A percentile compares a stretch with the other conserved stretches of the same genome.
Evolutionary conservation across 164 flowering plant species (phyloP).

Genomic region (Dillenia turbinata): DNA sequence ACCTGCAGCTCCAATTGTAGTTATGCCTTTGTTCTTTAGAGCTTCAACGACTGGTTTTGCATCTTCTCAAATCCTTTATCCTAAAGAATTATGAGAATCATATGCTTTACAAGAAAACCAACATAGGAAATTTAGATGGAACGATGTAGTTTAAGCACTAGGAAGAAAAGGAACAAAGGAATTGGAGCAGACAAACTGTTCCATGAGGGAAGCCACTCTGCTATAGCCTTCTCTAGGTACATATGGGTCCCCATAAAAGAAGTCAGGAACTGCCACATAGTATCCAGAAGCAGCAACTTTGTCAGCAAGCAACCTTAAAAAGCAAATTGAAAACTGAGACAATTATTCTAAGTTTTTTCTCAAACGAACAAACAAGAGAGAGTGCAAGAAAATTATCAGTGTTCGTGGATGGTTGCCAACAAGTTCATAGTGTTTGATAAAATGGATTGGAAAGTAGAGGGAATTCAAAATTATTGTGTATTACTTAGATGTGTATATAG

Average conservation of each 20-base stretch:
- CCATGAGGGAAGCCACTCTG: constrained; percentile 24
- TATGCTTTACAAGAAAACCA: neutral
- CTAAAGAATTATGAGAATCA: constrained; percentile 13
- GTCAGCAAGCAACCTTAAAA: constrained; percentile 37
- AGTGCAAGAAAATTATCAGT: too few relatives aligned
- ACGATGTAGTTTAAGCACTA: too few relatives aligned
- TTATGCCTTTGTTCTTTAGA: constrained; percentile 31
- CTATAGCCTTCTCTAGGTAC: constrained; percentile 11
- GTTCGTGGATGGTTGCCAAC: too few relatives aligned
- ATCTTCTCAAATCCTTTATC: constrained; percentile 46
- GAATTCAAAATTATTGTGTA: too few relatives aligned
- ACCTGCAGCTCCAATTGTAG: constrained; percentile 46
- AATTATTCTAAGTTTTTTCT: too few relatives aligned
- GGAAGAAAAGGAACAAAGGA: too few relatives aligned
- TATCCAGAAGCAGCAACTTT: constrained; percentile 42
- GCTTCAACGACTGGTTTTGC: constrained; percentile 37
- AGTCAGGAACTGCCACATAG: constrained; percentile 40
- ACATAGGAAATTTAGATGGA: too few relatives aligned
- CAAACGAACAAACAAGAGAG: too few relatives aligned
- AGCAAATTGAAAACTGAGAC: too few relatives aligned
- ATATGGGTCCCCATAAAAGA: constrained; percentile 34
- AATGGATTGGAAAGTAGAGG: too few relatives aligned
- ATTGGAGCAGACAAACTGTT: constrained; percentile 11
- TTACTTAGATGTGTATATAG: too few relatives aligned
- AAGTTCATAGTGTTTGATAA: too few relatives aligned